Conservation (phyloP, 2,329 filamentous ascomycete genomes). For the Zelopaecilomyces penicillatus region DNA sequence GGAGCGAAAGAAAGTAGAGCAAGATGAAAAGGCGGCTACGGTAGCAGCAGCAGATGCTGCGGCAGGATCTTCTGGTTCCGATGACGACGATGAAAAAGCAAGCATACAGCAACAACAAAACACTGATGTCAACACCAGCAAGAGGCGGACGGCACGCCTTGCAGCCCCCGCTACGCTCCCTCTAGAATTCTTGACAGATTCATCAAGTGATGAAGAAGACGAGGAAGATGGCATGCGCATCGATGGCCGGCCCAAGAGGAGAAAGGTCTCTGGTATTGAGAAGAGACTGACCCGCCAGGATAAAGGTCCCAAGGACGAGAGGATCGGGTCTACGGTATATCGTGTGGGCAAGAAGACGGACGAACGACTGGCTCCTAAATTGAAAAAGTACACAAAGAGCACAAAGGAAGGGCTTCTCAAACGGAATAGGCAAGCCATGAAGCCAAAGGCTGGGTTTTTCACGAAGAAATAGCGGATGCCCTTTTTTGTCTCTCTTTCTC, state of each 20-base stretch:
- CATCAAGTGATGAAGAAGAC: conserved; percentile 36
- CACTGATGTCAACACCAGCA: not conserved
- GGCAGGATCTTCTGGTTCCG: conserved; percentile 8
- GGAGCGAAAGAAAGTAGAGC: conserved; percentile 33
- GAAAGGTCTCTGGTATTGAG: conserved; percentile 35
- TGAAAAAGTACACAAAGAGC: conserved; percentile 32
- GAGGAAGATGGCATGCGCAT: conserved; percentile 17
- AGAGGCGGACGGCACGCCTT: conserved; percentile 24
- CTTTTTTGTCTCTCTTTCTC: not conserved
- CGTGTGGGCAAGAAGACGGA: conserved; percentile 39
- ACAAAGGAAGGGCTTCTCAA: conserved; percentile 37
- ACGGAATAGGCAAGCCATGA: conserved; percentile 34
- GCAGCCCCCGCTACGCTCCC: conserved; percentile 40
- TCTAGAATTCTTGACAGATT: conserved; percentile 44
- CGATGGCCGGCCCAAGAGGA: conserved; percentile 29
- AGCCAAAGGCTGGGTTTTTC: conserved; percentile 35
- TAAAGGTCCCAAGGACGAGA: conserved; percentile 36
- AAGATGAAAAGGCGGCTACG: conserved; percentile 16
- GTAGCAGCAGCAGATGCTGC: conserved; percentile 9
- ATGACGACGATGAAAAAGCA: conserved; percentile 8
- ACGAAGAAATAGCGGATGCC: conserved; percentile 11
- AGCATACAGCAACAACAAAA: not conserved
- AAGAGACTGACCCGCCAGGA: conserved; percentile 28
- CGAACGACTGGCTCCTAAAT: conserved; percentile 39
- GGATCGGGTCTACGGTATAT: conserved; percentile 46